Base-by-base conservation (phyloP, 202 grass and related monocot genomes). In the Setaria italica region DNA sequence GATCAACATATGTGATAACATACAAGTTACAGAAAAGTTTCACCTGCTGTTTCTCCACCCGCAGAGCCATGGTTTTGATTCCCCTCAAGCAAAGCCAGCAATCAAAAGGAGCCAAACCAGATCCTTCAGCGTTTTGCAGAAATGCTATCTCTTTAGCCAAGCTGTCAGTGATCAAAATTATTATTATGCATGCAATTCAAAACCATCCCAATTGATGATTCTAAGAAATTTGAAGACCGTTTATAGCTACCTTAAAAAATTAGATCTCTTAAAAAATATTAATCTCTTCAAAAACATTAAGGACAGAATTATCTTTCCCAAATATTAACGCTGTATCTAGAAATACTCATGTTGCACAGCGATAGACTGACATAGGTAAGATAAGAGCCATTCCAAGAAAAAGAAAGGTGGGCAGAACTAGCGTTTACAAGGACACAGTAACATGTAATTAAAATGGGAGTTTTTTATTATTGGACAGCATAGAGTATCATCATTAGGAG, bases 1-100 rank as follows among this genome's bases (percentile, higher is more conserved):
- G 7, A 42, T 69, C 46, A 57, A 64, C 48, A 4, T 70, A 62
- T 58, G 55, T 42, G 11, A 43, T 77, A 25, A 25, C 20, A 68
- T 20, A 82, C 15, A 75, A 59, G 19, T 29, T 25, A 54, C 1
- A 66, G 30, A 70, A 17, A 46, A 39, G 33, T 55, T 69, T 62
- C 60, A 99, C 97, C 93, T 99, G 93, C 80, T 99, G 97, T 83
- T 91, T 99, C 80, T 99, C 93, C 47, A 99, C 85, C 15, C 97
- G 87, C 72, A 99, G 70, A 81, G 93, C 90, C 97, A 99, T 99
- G 65, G 97, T 99, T 85, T 99, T 94, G 63, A 99, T 91, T 82
- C 97, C 97, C 70, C 97, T 90, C 87, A 99, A 87, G 55, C 97
- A 99, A 85, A 99, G 94, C 94, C 97, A 99, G 78, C 97, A 99